Conservation (phyloP, 208 protist genomes). For the Crithidia sp. region DNA sequence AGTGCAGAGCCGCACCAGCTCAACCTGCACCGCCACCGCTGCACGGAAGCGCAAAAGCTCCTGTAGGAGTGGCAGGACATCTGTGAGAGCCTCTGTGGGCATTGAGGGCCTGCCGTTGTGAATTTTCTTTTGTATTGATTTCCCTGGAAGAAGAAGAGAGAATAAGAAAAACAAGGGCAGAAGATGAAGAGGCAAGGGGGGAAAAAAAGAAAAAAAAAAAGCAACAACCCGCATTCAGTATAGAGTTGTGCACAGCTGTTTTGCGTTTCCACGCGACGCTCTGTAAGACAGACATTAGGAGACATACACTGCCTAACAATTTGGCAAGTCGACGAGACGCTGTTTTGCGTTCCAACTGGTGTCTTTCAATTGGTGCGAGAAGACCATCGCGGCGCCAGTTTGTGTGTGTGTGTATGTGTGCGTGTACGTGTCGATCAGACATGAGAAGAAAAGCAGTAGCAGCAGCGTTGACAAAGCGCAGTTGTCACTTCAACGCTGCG, state of each 20-base stretch:
- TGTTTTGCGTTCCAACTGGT: too few species aligned
- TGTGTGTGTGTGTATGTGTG: too few species aligned
- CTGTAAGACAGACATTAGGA: too few species aligned
- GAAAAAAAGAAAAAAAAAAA: neutral
- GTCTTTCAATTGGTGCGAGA: too few species aligned
- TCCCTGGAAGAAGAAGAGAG: neutral
- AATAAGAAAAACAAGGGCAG: neutral
- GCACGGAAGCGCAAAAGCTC: constrained; percentile 28
- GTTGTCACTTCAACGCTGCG: too few species aligned
- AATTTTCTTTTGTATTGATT: neutral
- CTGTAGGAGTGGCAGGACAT: neutral
- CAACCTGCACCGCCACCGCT: constrained; percentile 9
- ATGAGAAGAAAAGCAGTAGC: neutral
- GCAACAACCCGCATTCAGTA: neutral
- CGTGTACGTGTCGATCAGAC: neutral
- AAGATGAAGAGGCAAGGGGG: neutral
- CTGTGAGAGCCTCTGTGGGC: neutral
- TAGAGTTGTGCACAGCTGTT: too few species aligned
- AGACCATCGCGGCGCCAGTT: too few species aligned
- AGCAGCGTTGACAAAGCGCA: too few species aligned
- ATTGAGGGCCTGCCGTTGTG: neutral
- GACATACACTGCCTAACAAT: too few species aligned
- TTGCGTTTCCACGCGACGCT: too few species aligned
- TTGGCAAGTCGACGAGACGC: too few species aligned
- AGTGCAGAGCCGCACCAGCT: constrained; percentile 13